Evolutionary conservation across 345 rosid species (phyloP), one percentile per base, ranked within the genome.

Genomic region (Stellera chamaejasme): DNA sequence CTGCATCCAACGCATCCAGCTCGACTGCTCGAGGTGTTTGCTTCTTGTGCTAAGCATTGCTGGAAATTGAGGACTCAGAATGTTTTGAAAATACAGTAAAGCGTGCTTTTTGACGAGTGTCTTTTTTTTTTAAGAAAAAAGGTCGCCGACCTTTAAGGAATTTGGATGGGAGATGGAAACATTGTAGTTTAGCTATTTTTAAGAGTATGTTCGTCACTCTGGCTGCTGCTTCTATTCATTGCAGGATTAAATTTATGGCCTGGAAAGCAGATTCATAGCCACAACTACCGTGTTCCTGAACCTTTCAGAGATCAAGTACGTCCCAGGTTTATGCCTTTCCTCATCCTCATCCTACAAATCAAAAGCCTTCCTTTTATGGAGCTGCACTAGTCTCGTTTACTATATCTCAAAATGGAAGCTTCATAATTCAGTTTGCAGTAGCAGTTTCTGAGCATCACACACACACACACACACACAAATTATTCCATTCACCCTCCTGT

Each of bases 191-290:
- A 32, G 39, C 8, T 32, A 32, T 48, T 42, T 12, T 32, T 45
- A 36, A 23, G 47, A 10, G 5, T 32, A 16, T 10, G 1, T 2
- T 13, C 10, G 32, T 55, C 28, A 23, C 55, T 36, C 13, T 42
- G 25, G 2, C 3, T 52, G 6, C 16, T 11, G 61, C 12, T 49
- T 52, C 3, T 27, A 9, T 43, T 49, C 11, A 48, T 48, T 69
- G 10, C 63, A 86, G 98, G 98, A 51, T 74, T 85, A 51, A 43
- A 74, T 66, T 65, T 65, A 28, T 92, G 98, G 98, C 97, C 93
- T 3, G 97, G 98, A 61, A 86, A 78, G 71, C 90, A 86, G 71
- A 73, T 84, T 68, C 87, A 92, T 71, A 85, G 98, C 60, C 97
- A 88, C 77, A 88, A 78, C 45, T 88, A 88, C 43, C 84, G 98